Base-by-base conservation (phyloP, 1,284 basidiomycete species). In the Naganishia albida region DNA sequence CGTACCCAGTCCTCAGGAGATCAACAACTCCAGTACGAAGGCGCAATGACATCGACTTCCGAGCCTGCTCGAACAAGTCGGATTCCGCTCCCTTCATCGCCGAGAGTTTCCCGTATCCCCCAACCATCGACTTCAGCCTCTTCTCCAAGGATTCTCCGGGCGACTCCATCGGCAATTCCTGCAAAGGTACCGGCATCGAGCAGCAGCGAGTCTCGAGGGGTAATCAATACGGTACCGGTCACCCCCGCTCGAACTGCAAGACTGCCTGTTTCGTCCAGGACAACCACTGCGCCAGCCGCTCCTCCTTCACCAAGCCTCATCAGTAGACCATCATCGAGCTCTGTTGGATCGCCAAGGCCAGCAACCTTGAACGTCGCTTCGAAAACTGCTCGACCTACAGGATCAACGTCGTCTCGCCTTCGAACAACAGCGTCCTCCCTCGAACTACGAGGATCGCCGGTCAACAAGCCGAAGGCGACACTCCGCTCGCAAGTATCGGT, bases 21-120 rank as follows among this genome's bases (percentile, higher is more conserved):
- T n/a, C n/a, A n/a, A n/a, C n/a, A n/a, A n/a, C n/a, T n/a, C n/a
- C n/a, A n/a, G n/a, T n/a, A n/a, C n/a, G n/a, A n/a, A n/a, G n/a
- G 6, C 34, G 10, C 34, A 10, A 34, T 56, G 54, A n/a, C 54
- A 13, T 25, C 54, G 13, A 40, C 42, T 1, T 44, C 54, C 2
- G 54, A 56, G 12, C 25, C 39, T 4, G 26, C 43, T 30, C 39
- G 40, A 10, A 25, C 40, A 13, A 56, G 54, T 26, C 54, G 54
- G 26, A 40, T 56, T 23, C 54, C 54, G 15, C 25, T 56, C 18
- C 54, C 54, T 7, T 43, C 54, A 7, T 56, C 54, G 43, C 54
- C 54, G 2, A 42, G 54, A 16, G 25, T 56, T 18, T 56, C 54
- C 6, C 25, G 54, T 15, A 44, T 56, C 8, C 54, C 54, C 7